Evolutionary conservation across 345 rosid species (phyloP), one percentile per base, ranked within the genome.

Genomic region (Pugionium dolabratum): DNA sequence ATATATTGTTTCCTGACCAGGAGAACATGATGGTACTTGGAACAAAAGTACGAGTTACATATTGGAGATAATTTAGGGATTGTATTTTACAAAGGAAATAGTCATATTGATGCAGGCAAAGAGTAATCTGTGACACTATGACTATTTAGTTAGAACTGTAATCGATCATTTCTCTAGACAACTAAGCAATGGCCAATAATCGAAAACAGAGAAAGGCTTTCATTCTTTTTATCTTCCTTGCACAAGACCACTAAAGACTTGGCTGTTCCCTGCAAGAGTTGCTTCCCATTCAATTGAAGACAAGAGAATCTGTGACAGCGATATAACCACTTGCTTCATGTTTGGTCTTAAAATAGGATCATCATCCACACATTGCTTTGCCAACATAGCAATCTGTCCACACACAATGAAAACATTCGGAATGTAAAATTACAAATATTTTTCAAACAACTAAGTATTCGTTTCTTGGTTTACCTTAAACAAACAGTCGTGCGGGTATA

Each of bases 201-300:
- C 58, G 29, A 33, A 25, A 30, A 8, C 4, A 25, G 43, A 5
- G 52, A 27, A 0, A 37, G 10, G 50, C 6, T 26, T 40, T 40
- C 45, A 7, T 42, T 40, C 7, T 42, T 35, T 46, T 71, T 78
- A 93, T 81, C 98, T 83, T 79, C 98, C 98, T 78, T 88, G 98
- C 64, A 93, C 97, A 45, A 93, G 88, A 52, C 98, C 97, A 56
- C 97, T 93, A 71, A 93, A 93, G 54, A 93, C 96, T 77, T 93
- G 98, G 75, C 96, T 93, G 76, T 81, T 90, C 48, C 98, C 97
- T 1, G 98, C 97, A 51, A 93, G 94, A 52, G 98, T 93, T 62
- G 98, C 97, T 78, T 93, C 98, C 98, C 98, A 93, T 80, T 93
- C 98, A 8, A 90, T 83, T 4, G 97, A 88, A 31, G 97, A 88